Conservation (phyloP, 2,329 filamentous ascomycete species). For the Graphilbum fragrans region DNA sequence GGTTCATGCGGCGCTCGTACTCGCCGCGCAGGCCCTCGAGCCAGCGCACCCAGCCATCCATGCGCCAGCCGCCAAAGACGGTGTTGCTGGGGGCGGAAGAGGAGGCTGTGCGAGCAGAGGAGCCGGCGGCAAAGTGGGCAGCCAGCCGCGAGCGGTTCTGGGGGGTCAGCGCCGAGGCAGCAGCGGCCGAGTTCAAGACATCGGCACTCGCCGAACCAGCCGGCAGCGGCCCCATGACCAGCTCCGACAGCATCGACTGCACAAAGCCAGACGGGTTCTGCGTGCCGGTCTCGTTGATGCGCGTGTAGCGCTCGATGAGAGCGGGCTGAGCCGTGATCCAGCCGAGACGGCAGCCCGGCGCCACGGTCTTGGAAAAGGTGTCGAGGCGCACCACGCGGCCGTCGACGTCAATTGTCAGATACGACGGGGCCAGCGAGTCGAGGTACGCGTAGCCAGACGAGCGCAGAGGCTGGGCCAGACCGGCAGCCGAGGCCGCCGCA, state of each 20-base stretch:
- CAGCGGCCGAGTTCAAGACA: slow-evolving; percentile 14
- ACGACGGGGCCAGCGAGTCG: slow-evolving; percentile 74
- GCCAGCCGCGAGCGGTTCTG: background rate
- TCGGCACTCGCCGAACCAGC: slow-evolving; percentile 42
- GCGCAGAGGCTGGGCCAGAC: slow-evolving; percentile 16
- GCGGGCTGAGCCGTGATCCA: slow-evolving; percentile 81
- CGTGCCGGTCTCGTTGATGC: slow-evolving; percentile 66
- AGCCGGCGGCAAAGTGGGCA: background rate
- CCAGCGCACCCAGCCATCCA: slow-evolving; percentile 84
- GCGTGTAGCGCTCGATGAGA: slow-evolving; percentile 54
- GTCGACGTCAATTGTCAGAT: slow-evolving; percentile 68
- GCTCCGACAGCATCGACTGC: slow-evolving; percentile 67
- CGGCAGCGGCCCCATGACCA: slow-evolving; percentile 60
- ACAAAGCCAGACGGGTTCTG: slow-evolving; percentile 85
- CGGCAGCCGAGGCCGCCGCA: slow-evolving; percentile 10
- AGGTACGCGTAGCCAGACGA: slow-evolving; percentile 62
- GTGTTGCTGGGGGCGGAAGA: slow-evolving; percentile 14
- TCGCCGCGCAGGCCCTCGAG: slow-evolving; percentile 70
- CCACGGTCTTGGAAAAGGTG: slow-evolving; percentile 88
- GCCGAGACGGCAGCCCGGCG: slow-evolving; percentile 78
- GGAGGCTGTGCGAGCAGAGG: slow-evolving; percentile 4
- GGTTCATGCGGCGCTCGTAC: slow-evolving; percentile 75
- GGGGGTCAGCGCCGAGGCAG: background rate
- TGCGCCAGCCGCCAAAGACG: slow-evolving; percentile 54
- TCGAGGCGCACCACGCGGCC: slow-evolving; percentile 83